Conservation (phyloP, 179 eudicot genomes). For the Nepenthes alata region DNA sequence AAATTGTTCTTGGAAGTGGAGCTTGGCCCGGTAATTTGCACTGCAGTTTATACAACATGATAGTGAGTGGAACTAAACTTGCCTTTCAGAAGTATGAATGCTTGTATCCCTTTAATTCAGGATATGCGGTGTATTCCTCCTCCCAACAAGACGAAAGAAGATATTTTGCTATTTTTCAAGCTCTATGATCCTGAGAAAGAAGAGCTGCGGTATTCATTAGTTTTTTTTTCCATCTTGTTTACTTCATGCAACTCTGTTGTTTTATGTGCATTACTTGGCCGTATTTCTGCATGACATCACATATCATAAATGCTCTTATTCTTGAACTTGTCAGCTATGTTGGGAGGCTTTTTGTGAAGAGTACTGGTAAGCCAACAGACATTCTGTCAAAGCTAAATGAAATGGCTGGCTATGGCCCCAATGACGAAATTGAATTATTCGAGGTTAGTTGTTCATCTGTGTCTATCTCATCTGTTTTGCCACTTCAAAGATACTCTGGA, state of each 20-base stretch:
- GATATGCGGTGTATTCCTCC: slow-evolving; percentile 52
- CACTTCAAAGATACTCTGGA: too few species aligned
- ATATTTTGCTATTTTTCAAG: slow-evolving; percentile 75
- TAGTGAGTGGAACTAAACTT: too few species aligned
- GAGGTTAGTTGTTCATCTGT: slow-evolving; percentile 42
- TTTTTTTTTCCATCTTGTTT: background rate
- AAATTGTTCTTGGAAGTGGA: slow-evolving; percentile 75
- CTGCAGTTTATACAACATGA: background rate
- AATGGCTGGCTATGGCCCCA: slow-evolving; percentile 64
- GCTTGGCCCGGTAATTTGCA: slow-evolving; percentile 42
- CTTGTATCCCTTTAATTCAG: slow-evolving; percentile 20
- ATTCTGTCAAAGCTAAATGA: slow-evolving; percentile 63
- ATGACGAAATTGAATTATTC: slow-evolving; percentile 73
- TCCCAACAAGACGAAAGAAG: slow-evolving; percentile 71
- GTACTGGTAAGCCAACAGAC: slow-evolving; percentile 65
- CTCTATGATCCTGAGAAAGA: slow-evolving; percentile 80
- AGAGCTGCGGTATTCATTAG: slow-evolving; percentile 52
- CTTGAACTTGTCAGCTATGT: slow-evolving; percentile 38
- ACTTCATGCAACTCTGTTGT: background rate
- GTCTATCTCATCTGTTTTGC: too few species aligned
- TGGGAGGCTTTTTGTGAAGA: slow-evolving; percentile 86
- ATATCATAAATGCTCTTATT: background rate
- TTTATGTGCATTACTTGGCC: background rate
- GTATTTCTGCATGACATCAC: background rate
- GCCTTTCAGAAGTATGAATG: background rate